These are phyloP conservation scores for Fragilariopsis cylindrus DNA, from an alignment of 108 stramenopile species.

Conservation along the genomic window DNA sequence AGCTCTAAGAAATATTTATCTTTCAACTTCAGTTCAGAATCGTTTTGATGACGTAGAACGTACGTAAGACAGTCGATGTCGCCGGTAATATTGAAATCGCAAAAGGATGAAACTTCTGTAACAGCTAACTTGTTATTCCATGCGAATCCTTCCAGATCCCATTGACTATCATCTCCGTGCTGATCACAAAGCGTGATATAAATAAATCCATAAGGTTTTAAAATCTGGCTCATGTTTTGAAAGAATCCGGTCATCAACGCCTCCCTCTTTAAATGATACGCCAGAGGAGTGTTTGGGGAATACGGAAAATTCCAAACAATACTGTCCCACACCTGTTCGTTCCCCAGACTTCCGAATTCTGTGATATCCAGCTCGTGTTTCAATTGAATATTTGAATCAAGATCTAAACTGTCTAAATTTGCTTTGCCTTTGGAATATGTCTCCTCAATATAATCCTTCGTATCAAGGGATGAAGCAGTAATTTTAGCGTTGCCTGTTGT, in stretches of 20 bases:
- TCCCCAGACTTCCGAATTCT: background rate
- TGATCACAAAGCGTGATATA: background rate
- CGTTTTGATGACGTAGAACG: too few species aligned
- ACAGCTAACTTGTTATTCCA: background rate
- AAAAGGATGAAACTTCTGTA: background rate
- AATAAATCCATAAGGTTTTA: background rate
- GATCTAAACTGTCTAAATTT: background rate
- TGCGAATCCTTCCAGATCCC: background rate
- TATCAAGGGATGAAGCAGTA: background rate
- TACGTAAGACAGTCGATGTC: background rate
- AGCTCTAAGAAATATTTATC: too few species aligned
- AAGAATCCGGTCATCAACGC: background rate
- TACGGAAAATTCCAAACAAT: constrained; percentile 6
- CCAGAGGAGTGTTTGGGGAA: background rate
- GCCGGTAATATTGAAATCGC: background rate
- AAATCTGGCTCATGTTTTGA: too few species aligned
- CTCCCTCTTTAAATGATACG: background rate
- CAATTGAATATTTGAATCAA: background rate
- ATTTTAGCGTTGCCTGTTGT: background rate
- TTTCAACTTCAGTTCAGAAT: too few species aligned
- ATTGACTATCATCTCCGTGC: background rate
- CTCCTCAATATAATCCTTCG: background rate
- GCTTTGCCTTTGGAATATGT: background rate
- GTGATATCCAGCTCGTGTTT: background rate
- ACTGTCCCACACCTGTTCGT: background rate